Conservation (phyloP, 2,329 filamentous ascomycete genomes). For the Penicillium expansum region DNA sequence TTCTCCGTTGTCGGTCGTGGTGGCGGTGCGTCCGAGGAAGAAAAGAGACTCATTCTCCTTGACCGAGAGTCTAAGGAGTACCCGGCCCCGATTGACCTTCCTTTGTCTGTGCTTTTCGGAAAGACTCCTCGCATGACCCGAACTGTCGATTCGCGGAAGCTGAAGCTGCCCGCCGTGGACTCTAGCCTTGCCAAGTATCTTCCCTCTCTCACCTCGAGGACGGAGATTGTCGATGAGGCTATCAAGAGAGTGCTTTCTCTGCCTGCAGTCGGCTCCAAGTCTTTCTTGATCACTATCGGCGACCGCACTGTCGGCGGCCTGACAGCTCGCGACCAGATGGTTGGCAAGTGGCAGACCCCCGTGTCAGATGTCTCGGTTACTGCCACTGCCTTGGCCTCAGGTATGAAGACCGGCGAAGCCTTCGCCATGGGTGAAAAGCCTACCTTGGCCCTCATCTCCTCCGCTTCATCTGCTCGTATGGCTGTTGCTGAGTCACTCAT, state of each 20-base stretch:
- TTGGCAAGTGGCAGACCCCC: conserved; percentile 92
- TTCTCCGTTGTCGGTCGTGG: conserved; percentile 89
- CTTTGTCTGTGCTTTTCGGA: conserved; percentile 84
- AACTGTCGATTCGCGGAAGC: conserved; percentile 67
- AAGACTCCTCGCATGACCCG: conserved; percentile 79
- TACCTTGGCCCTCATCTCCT: conserved; percentile 81
- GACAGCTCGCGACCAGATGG: conserved; percentile 88
- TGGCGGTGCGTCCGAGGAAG: conserved; percentile 60
- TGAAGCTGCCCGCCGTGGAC: conserved; percentile 70
- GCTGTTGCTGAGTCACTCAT: conserved; percentile 89
- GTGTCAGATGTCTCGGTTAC: conserved; percentile 94
- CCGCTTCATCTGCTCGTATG: conserved; percentile 91
- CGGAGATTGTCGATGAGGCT: conserved; percentile 62
- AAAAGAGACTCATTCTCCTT: conserved; percentile 72
- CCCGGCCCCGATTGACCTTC: conserved; percentile 79
- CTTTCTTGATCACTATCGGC: conserved; percentile 94
- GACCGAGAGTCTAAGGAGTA: conserved; percentile 74
- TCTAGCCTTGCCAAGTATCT: conserved; percentile 67
- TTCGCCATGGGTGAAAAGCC: conserved; percentile 97
- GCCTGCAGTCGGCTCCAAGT: conserved; percentile 92
- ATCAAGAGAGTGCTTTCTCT: conserved; percentile 77
- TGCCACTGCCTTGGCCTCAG: conserved; percentile 71
- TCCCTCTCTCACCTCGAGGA: conserved; percentile 51
- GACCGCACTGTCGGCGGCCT: conserved; percentile 90
- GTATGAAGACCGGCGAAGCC: conserved; percentile 80